Base-by-base conservation (phyloP, 1,284 basidiomycete genomes). In the Cutaneotrichosporon spelunceum region DNA sequence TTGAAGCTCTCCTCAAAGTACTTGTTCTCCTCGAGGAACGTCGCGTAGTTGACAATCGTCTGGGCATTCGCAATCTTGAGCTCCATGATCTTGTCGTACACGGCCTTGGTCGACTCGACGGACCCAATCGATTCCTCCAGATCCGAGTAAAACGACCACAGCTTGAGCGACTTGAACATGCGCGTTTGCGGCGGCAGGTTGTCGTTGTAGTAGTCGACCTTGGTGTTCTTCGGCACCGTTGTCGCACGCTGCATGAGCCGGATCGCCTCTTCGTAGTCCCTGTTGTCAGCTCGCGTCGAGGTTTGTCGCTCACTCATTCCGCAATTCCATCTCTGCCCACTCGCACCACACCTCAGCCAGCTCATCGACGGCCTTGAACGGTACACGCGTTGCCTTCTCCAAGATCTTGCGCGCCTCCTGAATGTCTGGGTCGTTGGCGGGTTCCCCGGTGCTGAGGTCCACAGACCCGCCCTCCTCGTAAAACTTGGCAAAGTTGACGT, bases 1-100 rank as follows among this genome's bases (percentile, higher is more conserved):
- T 95, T 98, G 86, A 99, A 99, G 74, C 90, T 91, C 73, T 99
- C 96, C 72, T 99, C 96, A 79, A 90, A 99, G 81, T 99, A 99
- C 70, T 92, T 86, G 80, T 97, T 93, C 75, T 98, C 94, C 77
- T 99, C 95, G 57, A 99, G 81, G 84, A 99, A 99, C 16, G 88
- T 86, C 1, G 96, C 94, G 69, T 96, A 99, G 78, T 99, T 99
- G 78, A 99, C 86, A 70, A 99, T 94, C 68, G 95, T 86, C 76
- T 96, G 93, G 7, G 96, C 94, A 72, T 97, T 99, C n/a, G 96
- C 96, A 63, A 99, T 99, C 67, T 93, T 90, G 66, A 99, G 84
- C 71, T 98, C 94, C 72, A 99, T 82, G 67, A 99, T 97, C 80
- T 91, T 92, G 83, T 99, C 95, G 75, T 99, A 99, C 0, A 94